phyloP scores from a whole-genome alignment of 2,329 filamentous ascomycete genomes.

The Camillea tinctor region DNA sequence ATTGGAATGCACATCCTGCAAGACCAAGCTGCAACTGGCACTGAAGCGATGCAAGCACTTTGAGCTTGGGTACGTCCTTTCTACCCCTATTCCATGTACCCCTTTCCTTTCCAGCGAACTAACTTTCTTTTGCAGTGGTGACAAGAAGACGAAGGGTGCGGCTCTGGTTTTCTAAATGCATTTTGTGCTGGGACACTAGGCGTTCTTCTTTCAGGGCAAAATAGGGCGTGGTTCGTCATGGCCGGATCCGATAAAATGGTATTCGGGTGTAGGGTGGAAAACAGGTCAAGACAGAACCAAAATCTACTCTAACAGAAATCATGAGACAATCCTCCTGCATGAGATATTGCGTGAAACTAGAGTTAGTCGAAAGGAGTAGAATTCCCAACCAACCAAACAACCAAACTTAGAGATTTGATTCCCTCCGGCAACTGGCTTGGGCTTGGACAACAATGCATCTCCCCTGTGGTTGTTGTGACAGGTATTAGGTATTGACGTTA shows the following conservation, averaged over 20 bases:
- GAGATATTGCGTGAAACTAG: not conserved
- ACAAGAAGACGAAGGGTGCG: constrained; percentile 99
- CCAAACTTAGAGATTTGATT: too few relatives aligned
- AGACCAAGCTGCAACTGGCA: constrained; percentile 95
- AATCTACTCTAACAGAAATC: constrained; percentile 1
- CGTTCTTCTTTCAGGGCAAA: constrained; percentile 42
- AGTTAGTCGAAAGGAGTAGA: not conserved
- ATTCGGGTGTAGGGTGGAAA: constrained; percentile 37
- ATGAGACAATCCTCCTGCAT: not conserved
- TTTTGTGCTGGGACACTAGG: constrained; percentile 42
- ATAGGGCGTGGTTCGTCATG: constrained; percentile 41
- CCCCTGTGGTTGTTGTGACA: too few relatives aligned
- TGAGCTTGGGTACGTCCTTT: constrained; percentile 83
- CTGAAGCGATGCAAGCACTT: constrained; percentile 99
- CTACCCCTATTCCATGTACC: not conserved
- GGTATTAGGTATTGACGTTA: constrained; percentile 33
- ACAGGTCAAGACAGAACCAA: constrained; percentile 27
- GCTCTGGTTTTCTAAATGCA: constrained; percentile 88
- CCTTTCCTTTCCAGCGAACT: constrained; percentile 28
- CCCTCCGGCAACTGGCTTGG: too few relatives aligned
- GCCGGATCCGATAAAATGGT: constrained; percentile 41
- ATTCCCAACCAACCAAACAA: too few relatives aligned
- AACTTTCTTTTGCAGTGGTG: constrained; percentile 68
- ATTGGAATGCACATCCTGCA: constrained; percentile 96
- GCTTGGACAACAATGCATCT: too few relatives aligned